Base-by-base conservation (phyloP, 768 basidiomycete species). In the Gymnopilus junonius region DNA sequence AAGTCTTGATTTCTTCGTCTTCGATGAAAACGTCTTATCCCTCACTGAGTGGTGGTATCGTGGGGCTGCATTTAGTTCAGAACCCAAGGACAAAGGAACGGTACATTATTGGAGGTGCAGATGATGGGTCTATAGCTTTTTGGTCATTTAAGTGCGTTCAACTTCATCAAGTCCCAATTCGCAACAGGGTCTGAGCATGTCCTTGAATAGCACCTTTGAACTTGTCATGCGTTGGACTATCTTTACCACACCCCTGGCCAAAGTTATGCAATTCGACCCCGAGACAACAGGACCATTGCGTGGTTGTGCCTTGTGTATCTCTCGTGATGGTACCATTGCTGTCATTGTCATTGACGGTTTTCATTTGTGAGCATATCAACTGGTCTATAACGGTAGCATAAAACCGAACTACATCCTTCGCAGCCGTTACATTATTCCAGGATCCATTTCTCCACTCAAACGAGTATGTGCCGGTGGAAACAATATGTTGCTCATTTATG, bases 361-460 rank as follows among this genome's bases (percentile, higher is more conserved):
- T 67, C 88, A 94, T 57, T 84, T 93, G 96, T 96, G 70, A 68
- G 92, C 75, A 45, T 39, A 8, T 32, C 27, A 55, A 53, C 25
- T 23, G 7, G 8, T 20, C 20, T 21, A 11, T 23, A 50, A 42
- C 37, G 40, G n/a, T 23, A 8, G 4, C 65, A 61, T 63, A n/a
- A n/a, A n/a, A n/a, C n/a, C n/a, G n/a, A n/a, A n/a, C n/a, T n/a
- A 21, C 2, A 39, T 42, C 4, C 11, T 11, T 20, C n/a, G 15
- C 55, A 97, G 95, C 57, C 75, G 94, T 31, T 91, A 89, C 71
- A 75, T 94, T 17, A 83, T 98, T 23, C 97, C 97, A 6, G 94
- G 93, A 7, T 84, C 94, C 1, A 82, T 85, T n/a, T 84, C 87
- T 0, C 86, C 88, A 0, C 78, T 98, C 20, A 75, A 78, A 35